These are phyloP conservation scores for Pleurotus pulmonarius DNA, from an alignment of 768 basidiomycete genomes.

Conservation along the genomic window DNA sequence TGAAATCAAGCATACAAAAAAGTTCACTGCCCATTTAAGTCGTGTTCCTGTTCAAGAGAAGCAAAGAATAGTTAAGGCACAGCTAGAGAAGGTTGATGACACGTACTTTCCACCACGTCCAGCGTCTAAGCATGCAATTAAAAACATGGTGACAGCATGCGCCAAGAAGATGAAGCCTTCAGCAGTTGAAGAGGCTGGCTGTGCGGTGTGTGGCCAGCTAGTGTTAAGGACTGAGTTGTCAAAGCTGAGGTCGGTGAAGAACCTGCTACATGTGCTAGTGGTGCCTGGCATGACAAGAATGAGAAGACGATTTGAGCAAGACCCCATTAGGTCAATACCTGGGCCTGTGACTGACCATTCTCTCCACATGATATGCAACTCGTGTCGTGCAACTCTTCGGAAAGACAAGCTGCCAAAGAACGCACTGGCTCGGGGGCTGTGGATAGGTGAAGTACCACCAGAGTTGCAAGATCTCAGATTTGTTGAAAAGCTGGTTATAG, in stretches of 20 bases:
- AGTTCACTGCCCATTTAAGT: no score
- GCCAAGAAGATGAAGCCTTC: no score
- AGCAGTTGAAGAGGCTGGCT: conserved; percentile 20
- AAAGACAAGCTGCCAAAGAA: conserved; percentile 13
- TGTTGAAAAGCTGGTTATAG: conserved; percentile 23
- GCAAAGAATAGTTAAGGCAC: no score
- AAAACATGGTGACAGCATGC: no score
- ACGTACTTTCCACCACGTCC: no score
- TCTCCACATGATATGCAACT: conserved; percentile 7
- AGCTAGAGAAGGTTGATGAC: no score
- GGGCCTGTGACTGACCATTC: conserved; percentile 12
- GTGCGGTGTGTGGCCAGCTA: conserved; percentile 26
- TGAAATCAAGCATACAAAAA: no score
- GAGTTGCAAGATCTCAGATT: conserved; percentile 19
- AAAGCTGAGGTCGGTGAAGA: not conserved
- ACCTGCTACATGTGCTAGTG: conserved; percentile 5
- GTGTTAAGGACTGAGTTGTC: not conserved
- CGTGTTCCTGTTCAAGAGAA: no score
- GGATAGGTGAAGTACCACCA: conserved; percentile 30
- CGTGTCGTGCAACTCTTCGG: not conserved
- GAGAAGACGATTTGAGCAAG: conserved; percentile 7
- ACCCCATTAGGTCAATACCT: conserved; percentile 7
- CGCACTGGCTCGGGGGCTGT: conserved; percentile 27
- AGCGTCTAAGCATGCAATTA: no score
- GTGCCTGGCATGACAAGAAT: conserved; percentile 6